Evolutionary conservation across 2,329 filamentous ascomycete genomes (phyloP), one percentile per base, ranked within the genome.

Genomic region (Colletotrichum lentis): DNA sequence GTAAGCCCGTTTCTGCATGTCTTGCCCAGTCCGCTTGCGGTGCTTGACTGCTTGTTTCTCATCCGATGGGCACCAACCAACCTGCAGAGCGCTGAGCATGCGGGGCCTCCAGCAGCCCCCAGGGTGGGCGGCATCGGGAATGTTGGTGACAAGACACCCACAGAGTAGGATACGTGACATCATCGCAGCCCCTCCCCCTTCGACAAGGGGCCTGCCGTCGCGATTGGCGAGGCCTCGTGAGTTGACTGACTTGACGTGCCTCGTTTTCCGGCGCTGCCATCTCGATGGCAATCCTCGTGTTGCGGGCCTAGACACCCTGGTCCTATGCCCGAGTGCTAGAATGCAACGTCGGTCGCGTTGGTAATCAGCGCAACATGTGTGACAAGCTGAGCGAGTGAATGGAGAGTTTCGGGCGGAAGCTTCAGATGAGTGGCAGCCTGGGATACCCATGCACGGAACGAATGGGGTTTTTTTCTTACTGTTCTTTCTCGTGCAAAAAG

Each of bases 161-260:
- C 44, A 35, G 47, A 50, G 18, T 22, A 20, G 37, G 6, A 18
- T 5, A 3, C 43, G 54, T 67, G 64, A 67, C 64, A 59, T 67
- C 64, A 67, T 62, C 22, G 24, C 14, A 18, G 3, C 31, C 31
- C 31, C 10, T 7, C 7, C 31, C 50, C 35, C 43, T 10, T 20
- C 44, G 24, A 11, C n/a, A 7, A 27, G 27, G 46, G 20, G 43
- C 22, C 47, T 47, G 47, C 31, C 35, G 22, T 18, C 24, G 20
- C 50, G 11, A 65, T 65, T 61, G 47, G 56, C 10, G 46, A 24
- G 35, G 20, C 27, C 31, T 41, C 47, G 46, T 64, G 47, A 60
- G 46, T 61, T 53, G 55, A 61, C 56, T 53, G 41, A 27, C 20
- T 50, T 39, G 44, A 50, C 22, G 27, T 49, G n/a, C 39, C n/a